A percentile compares a stretch with the other conserved stretches of the same genome.
Evolutionary conservation across 495 filamentous ascomycete genomes (phyloP).

Genomic region (Pyronema omphalodes): DNA sequence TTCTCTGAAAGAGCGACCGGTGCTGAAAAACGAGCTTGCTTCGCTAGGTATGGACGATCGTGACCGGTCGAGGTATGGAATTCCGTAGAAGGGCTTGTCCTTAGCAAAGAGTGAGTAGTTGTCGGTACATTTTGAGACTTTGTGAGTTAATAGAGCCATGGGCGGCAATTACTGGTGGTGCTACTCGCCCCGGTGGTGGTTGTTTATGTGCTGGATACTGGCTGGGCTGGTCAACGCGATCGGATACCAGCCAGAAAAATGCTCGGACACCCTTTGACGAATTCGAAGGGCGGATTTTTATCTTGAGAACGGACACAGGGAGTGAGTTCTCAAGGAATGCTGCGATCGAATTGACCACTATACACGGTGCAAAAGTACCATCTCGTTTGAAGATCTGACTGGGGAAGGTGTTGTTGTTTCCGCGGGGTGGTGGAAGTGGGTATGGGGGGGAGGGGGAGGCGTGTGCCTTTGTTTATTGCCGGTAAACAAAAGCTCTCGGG

Average conservation of each 20-base stretch:
- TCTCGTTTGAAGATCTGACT: background rate
- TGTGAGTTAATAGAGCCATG: conserved; percentile 5
- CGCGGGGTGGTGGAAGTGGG: background rate
- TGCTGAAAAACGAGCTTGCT: conserved; percentile 1
- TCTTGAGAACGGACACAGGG: background rate
- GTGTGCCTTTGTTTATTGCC: background rate
- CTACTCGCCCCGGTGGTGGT: too few species aligned
- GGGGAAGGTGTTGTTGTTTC: background rate
- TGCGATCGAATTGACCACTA: conserved; percentile 8
- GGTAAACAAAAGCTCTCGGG: too few species aligned
- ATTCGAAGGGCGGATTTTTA: background rate
- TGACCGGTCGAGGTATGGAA: conserved; percentile 5
- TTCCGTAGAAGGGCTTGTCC: conserved; percentile 1
- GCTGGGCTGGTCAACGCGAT: background rate
- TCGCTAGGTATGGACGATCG: conserved; percentile 4
- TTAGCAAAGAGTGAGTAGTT: conserved; percentile 4
- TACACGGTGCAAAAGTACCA: background rate
- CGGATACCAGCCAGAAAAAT: background rate
- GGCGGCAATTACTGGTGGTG: background rate
- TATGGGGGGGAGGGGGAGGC: too few species aligned
- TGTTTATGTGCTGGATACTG: background rate
- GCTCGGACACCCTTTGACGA: background rate
- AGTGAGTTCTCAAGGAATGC: background rate
- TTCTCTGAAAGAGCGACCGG: background rate
- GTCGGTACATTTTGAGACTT: conserved; percentile 2